These are phyloP conservation scores for Talaromyces sp. DNA, from an alignment of 2,329 filamentous ascomycete species.

Conservation along the genomic window DNA sequence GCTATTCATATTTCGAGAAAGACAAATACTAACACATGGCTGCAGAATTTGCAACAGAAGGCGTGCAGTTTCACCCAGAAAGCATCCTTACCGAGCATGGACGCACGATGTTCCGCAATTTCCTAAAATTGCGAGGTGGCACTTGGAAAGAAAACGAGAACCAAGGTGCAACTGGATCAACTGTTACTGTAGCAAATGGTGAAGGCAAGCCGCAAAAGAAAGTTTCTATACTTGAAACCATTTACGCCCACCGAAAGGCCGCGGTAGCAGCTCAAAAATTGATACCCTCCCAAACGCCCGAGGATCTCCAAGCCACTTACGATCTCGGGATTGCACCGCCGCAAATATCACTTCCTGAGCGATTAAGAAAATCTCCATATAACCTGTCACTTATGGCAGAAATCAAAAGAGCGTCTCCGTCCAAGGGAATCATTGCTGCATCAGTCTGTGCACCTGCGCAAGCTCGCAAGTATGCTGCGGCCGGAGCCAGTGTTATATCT, in stretches of 20 bases:
- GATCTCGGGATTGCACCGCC: constrained; percentile 79
- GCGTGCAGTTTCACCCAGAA: constrained; percentile 96
- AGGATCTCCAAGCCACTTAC: constrained; percentile 81
- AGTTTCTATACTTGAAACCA: constrained; percentile 81
- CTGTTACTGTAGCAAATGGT: constrained; percentile 15
- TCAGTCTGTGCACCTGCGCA: constrained; percentile 84
- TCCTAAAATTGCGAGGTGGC: constrained; percentile 78
- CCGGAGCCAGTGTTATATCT: constrained; percentile 93
- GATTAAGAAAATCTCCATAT: constrained; percentile 76
- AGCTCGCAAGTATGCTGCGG: constrained; percentile 84
- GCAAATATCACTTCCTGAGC: constrained; percentile 70
- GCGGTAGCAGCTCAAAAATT: constrained; percentile 75
- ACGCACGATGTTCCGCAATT: constrained; percentile 85
- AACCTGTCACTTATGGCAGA: constrained; percentile 94
- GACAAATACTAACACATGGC: constrained; percentile 55
- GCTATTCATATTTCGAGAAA: neutral
- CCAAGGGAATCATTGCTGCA: constrained; percentile 88
- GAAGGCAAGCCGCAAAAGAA: constrained; percentile 57
- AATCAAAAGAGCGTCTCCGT: constrained; percentile 93
- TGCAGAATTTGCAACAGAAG: constrained; percentile 57
- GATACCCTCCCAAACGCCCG: constrained; percentile 75
- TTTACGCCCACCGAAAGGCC: constrained; percentile 75
- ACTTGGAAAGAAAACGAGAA: constrained; percentile 79
- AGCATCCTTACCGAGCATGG: constrained; percentile 91
- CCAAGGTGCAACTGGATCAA: constrained; percentile 10